A percentile compares a stretch with the other conserved stretches of the same genome.
phyloP scores from a whole-genome alignment of 108 stramenopile species.

The Poteriospumella lacustris region DNA sequence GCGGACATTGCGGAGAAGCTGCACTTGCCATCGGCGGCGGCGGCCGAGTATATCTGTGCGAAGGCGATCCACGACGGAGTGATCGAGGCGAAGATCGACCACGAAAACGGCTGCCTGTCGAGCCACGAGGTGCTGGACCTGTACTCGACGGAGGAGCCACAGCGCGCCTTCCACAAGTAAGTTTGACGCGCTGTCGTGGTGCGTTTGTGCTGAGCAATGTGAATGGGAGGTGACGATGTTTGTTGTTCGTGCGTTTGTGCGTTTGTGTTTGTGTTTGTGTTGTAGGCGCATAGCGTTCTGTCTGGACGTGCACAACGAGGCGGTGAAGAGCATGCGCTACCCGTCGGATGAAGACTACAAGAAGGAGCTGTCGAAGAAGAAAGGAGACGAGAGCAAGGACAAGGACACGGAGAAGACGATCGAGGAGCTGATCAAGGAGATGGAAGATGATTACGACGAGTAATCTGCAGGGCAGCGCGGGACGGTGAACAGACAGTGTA shows the following conservation, averaged over 20 bases:
- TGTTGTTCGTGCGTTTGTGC: too few relatives aligned
- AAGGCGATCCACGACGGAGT: constrained; percentile 98
- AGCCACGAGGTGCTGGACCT: constrained; percentile 86
- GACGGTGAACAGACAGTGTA: too few relatives aligned
- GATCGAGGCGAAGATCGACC: constrained; percentile 94
- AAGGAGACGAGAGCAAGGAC: constrained; percentile 2
- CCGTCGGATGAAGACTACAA: constrained; percentile 64
- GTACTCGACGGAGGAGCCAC: constrained; percentile 90
- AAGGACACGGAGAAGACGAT: constrained; percentile 34
- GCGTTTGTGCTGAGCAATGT: too few relatives aligned
- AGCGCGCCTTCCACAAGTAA: constrained; percentile 87
- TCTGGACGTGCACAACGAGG: constrained; percentile 96
- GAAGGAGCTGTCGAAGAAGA: not conserved
- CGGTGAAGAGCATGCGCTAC: constrained; percentile 90
- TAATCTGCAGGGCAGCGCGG: too few relatives aligned
- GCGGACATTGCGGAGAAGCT: constrained; percentile 82
- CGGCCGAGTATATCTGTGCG: constrained; percentile 92
- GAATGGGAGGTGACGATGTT: not conserved
- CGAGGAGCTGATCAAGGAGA: constrained; percentile 42
- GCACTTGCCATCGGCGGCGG: constrained; percentile 67
- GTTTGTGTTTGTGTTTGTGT: too few relatives aligned
- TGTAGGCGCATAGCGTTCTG: constrained; percentile 82
- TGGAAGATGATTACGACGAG: constrained; percentile 24
- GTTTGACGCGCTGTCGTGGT: constrained; percentile 20
- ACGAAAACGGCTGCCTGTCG: constrained; percentile 76